Evolutionary conservation across 1,284 basidiomycete genomes (phyloP), one percentile per base, ranked within the genome.

Genomic region (Termitomyces sp.): DNA sequence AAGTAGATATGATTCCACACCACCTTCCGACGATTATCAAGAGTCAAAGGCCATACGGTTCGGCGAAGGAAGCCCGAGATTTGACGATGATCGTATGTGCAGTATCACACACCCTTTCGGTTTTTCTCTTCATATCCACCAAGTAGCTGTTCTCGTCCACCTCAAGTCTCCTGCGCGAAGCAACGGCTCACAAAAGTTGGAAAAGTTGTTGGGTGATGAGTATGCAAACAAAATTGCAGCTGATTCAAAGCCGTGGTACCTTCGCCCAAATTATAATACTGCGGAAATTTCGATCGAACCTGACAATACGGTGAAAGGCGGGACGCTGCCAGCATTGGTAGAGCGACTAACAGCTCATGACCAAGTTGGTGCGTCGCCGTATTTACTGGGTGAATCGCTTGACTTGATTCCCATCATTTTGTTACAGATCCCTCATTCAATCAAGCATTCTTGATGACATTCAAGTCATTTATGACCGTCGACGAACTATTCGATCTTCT

Each of bases 381-480:
- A 5, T 21, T 28, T 15, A 24, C 8, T 44, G 19, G 12, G 24
- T 12, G 15, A 19, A 33, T 24, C 15, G 5, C 5, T 8, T 21
- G 15, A 12, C 17, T 21, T 19, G 7, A 40, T n/a, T 54, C 44
- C 51, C 41, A 40, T 33, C 2, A 39, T 38, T 42, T 15, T 28
- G 21, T 9, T 30, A 30, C 64, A 90, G 94, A 95, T 68, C 77
- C 84, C 0, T 82, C 84, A 5, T 99, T 92, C 73, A 91, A 86
- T 68, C 89, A 90, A 68, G 90, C 94, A 1, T 99, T 99, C 81
- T 72, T 99, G 58, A 90, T 98, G 82, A 99, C 96, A 1, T 98
- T 94, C 78, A 93, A 96, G 62, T 96, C 94, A 0, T 99, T 99
- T 70, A 94, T 93, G 13, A 88, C 87, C 1, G 76, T 93, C n/a